Percentiles rank a stretch among this genome's conserved stretches.
Evolutionary conservation across 768 basidiomycete species (phyloP).

Genomic region (Crucibulum laeve): DNA sequence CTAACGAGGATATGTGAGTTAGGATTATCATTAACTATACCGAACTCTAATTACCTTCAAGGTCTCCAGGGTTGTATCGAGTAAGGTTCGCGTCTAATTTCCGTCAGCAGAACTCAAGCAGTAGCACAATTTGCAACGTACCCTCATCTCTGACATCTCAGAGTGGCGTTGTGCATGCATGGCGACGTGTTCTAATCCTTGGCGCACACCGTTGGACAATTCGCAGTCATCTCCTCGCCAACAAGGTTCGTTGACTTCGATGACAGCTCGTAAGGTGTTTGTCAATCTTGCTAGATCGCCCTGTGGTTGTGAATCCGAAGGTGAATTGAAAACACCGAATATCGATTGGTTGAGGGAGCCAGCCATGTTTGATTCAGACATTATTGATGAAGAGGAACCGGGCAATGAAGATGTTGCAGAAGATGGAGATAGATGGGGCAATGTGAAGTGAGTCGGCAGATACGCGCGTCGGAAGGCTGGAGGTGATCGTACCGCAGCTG

Average conservation of each 20-base stretch:
- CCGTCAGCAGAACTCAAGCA: constrained; percentile 3
- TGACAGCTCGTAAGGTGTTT: constrained; percentile 73
- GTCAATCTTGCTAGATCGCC: constrained; percentile 81
- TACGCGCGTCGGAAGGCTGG: constrained; percentile 59
- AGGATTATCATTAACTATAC: not conserved
- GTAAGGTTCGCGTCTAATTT: constrained; percentile 52
- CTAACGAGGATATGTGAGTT: constrained; percentile 29
- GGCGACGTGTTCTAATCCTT: constrained; percentile 66
- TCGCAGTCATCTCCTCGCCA: constrained; percentile 85
- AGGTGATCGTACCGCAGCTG: constrained; percentile 80
- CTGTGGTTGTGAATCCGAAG: constrained; percentile 38
- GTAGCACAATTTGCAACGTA: constrained; percentile 27
- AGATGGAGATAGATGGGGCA: constrained; percentile 42
- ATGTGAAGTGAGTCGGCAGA: constrained; percentile 67
- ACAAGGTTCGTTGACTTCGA: constrained; percentile 75
- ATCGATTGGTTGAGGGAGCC: constrained; percentile 17
- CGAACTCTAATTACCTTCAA: constrained; percentile 51
- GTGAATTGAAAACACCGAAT: constrained; percentile 20
- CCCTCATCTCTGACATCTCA: constrained; percentile 70
- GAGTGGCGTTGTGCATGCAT: constrained; percentile 66
- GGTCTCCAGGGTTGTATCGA: constrained; percentile 70
- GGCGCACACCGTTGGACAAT: constrained; percentile 70
- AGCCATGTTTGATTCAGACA: constrained; percentile 23
- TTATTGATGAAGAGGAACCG: constrained; percentile 23
- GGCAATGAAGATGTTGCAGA: constrained; percentile 30